Base-by-base conservation (phyloP, 1,139 yeast species). In the Suhomyces yuchorum region DNA sequence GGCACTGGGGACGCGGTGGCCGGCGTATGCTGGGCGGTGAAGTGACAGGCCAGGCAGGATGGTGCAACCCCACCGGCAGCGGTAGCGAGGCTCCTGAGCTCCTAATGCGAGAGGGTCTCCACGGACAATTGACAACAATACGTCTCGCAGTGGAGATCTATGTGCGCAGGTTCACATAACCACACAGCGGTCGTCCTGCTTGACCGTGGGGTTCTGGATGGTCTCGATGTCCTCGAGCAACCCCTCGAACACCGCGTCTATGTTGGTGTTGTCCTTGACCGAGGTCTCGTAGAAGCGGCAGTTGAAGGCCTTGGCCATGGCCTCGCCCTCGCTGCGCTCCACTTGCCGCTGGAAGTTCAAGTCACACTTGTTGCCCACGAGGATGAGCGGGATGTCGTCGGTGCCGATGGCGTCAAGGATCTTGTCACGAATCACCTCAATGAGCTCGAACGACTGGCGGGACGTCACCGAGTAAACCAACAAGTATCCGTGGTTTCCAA, bases 331-430 rank as follows among this genome's bases (percentile, higher is more conserved):
- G 15, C 72, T 72, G 26, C 67, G 65, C 22, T 82, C 72, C 18
- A 90, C 95, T 59, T 85, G 90, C 51, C 88, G 70, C 56, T 81
- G 86, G 54, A 70, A 72, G 47, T 77, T 72, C 55, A 89, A 71
- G 62, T 91, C 97, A 47, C 83, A 73, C 71, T 91, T 91, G 69
- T 90, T 91, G 1, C 96, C 97, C 15, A 91, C 87, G 30, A 91
- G 73, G 8, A 90, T 84, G 74, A 91, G 81, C 5, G 97, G 97
- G 17, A 87, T 78, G 35, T 78, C 71, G 49, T 85, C 89, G 23
- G 82, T 76, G 1, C 96, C 96, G 15, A 86, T 78, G 42, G 85
- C 78, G 60, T 87, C 89, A 53, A 90, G 74, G 49, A 91, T 85
- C 73, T 91, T 90, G 65, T 89, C 97, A 60, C 96, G 78, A 40